Evolutionary conservation across 768 basidiomycete species (phyloP).

Genomic region (Inosperma sp.): DNA sequence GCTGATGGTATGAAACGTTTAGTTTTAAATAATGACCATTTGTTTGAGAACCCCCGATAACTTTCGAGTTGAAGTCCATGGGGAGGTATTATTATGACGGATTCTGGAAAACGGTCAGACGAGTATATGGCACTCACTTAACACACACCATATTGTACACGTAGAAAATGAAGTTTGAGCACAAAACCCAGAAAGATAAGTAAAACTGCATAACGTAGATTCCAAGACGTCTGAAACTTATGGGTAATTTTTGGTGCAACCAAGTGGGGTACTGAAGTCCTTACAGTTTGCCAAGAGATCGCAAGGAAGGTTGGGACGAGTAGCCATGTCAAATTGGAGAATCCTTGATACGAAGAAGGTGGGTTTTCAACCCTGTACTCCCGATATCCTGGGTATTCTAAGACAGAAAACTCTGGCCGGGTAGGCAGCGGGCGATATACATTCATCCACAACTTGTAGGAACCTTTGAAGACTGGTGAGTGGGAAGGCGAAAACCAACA

Average conservation of each 20-base stretch:
- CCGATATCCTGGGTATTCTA: slow-evolving; percentile 41
- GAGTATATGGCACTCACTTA: not conserved
- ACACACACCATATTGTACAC: slow-evolving; percentile 18
- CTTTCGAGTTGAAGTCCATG: slow-evolving; percentile 76
- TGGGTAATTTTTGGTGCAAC: too few species aligned
- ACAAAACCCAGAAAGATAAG: slow-evolving; percentile 24
- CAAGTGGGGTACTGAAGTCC: not conserved
- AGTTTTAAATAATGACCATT: slow-evolving; percentile 29
- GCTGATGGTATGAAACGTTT: slow-evolving; percentile 59
- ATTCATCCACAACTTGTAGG: slow-evolving; percentile 5
- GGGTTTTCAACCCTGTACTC: slow-evolving; percentile 58
- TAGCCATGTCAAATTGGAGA: slow-evolving; percentile 27
- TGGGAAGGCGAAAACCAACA: too few species aligned
- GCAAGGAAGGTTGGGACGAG: slow-evolving; percentile 6
- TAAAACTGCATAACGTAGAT: not conserved
- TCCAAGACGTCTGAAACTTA: not conserved
- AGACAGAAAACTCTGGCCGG: slow-evolving; percentile 50
- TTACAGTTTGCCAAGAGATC: slow-evolving; percentile 8
- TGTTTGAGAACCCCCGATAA: slow-evolving; percentile 49
- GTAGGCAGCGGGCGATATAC: slow-evolving; percentile 25
- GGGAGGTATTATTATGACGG: slow-evolving; percentile 57
- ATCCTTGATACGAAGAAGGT: slow-evolving; percentile 34
- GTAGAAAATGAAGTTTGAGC: slow-evolving; percentile 33
- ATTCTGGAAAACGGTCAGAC: slow-evolving; percentile 45
- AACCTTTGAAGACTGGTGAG: too few species aligned